Percentiles rank a stretch among this genome's conserved stretches.
These are phyloP conservation scores for Kalaharituber pfeilii DNA, from an alignment of 2,329 filamentous ascomycete species.

Conservation along the genomic window DNA sequence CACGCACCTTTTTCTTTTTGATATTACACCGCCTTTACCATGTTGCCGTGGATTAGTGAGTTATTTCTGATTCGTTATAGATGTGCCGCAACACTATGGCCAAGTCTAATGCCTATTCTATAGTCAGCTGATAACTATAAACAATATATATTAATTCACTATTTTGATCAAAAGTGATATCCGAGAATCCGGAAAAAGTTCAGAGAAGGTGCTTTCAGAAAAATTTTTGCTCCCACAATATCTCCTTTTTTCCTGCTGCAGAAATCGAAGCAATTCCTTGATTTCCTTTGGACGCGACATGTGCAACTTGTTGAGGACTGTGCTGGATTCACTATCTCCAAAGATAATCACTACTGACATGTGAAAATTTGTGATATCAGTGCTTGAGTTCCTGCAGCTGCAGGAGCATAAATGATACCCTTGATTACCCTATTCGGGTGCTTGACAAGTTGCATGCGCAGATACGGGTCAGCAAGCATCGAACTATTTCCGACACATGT, in stretches of 20 bases:
- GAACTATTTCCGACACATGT: no score
- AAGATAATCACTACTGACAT: background rate
- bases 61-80: background rate
- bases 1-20: background rate
- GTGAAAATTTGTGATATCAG: slow-evolving; percentile 31
- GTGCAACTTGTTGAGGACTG: background rate
- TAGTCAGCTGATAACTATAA: background rate
- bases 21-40: background rate
- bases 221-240: no score
- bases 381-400: slow-evolving; percentile 43
- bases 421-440: no score
- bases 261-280: no score
- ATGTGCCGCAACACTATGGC: background rate
- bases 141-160: background rate
- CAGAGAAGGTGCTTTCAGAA: slow-evolving; percentile 47
- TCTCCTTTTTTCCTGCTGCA: background rate
- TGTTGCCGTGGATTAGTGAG: background rate
- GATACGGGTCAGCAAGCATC: no score
- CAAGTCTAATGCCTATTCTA: background rate
- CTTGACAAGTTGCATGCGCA: no score
- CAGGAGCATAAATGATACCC: no score
- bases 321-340: no score
- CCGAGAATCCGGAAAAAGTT: slow-evolving; percentile 74
- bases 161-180: slow-evolving; percentile 38
- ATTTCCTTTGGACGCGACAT: no score